Evolutionary conservation across 1,139 yeast genomes (phyloP), one percentile per base, ranked within the genome.

Genomic region (Keqinozyma sinolaborantium): DNA sequence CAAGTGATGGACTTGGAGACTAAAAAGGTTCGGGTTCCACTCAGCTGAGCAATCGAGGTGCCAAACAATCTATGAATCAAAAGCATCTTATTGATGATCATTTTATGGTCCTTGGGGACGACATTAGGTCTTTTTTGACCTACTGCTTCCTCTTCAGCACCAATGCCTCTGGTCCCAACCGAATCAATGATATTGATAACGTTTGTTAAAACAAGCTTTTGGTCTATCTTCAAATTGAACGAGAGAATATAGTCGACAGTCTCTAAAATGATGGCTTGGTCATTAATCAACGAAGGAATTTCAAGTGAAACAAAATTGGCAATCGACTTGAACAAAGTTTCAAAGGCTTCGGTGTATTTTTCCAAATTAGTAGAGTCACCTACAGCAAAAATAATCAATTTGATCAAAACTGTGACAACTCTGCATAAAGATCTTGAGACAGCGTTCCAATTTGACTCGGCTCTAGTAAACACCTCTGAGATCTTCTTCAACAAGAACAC

Each of bases 391-490:
- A 64, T 52, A 1, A 70, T 58, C 30, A 68, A 53, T 41, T 67
- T 70, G 36, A 81, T 50, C 28, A 81, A 49, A 33, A 77, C 56
- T 6, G 77, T 64, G 21, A 77, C 66, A 13, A 77, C 67, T 36
- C 90, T 70, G 44, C 86, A 79, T 30, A 79, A 58, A 0, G 85
- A 74, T 48, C 86, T 68, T 3, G 85, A 79, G 33, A 74, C 64
- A 19, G 79, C 64, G 48, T 65, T 77, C 88, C 88, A 81, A 35
- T 67, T 73, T 2, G 65, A 56, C 27, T 64, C 69, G 13, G 80
- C 79, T 26, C 67, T 64, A 8, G 62, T 48, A 41, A 78, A 78
- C 24, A 72, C 58, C 15, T 58, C 64, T 1, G 76, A 56, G 47
- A 77, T 61, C 40, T 70, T 61, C 25, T 60, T 55, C 27, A 81